Conservation (phyloP, 352 stramenopile species). For the Phytopythium boreale region DNA sequence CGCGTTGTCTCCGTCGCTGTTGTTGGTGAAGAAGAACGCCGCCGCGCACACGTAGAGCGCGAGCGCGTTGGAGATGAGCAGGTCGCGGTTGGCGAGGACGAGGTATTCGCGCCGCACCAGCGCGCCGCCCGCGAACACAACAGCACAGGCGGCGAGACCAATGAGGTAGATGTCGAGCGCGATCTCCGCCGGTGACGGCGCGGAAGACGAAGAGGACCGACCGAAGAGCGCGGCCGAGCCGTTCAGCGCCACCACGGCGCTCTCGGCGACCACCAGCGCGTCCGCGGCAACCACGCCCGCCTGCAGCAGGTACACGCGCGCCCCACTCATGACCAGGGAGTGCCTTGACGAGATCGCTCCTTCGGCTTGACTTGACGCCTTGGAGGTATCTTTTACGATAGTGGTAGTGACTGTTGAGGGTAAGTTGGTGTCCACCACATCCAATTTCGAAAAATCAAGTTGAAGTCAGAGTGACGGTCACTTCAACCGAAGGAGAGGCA, state of each 20-base stretch:
- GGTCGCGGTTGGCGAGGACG: constrained; percentile 6
- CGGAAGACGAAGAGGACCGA: not conserved
- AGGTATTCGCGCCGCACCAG: not conserved
- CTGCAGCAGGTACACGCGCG: constrained; percentile 3
- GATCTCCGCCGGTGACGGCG: not conserved
- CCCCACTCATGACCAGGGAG: not conserved
- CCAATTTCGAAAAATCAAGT: not conserved
- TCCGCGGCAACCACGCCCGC: not conserved
- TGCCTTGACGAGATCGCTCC: no score
- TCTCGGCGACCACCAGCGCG: constrained; percentile 6
- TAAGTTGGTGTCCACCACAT: not conserved
- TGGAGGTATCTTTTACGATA: not conserved
- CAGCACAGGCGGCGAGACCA: not conserved
- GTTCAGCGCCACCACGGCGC: not conserved
- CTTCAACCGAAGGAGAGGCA: not conserved
- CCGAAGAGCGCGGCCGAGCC: constrained; percentile 3
- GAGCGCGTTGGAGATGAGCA: constrained; percentile 7
- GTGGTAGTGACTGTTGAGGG: not conserved
- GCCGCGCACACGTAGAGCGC: constrained; percentile 6
- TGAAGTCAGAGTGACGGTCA: not conserved
- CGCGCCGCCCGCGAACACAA: constrained; percentile 1
- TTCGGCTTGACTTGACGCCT: not conserved
- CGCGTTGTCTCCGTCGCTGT: not conserved
- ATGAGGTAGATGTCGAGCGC: constrained; percentile 7
- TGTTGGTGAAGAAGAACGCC: constrained; percentile 7